Evolutionary conservation across 805 yeast species (phyloP), one percentile per base, ranked within the genome.

Genomic region (Saccharomycopsis amapae): DNA sequence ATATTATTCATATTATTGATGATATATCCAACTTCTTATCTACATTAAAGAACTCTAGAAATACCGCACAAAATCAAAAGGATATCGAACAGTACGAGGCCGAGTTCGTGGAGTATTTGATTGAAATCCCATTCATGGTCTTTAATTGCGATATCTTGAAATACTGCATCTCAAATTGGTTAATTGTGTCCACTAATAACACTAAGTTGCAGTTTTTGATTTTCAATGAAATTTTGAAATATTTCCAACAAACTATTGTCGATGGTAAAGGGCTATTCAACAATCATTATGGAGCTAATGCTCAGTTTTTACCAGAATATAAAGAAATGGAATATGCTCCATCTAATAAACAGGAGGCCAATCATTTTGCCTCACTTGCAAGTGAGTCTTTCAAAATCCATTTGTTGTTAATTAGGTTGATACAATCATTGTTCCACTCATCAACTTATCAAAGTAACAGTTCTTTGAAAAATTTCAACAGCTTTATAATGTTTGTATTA

Each of bases 291-390:
- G n/a, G n/a, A n/a, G n/a, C 15, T 13, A 15, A 30, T 7, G 36
- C 41, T 7, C 35, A 35, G 3, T 38, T 37, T 28, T 40, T 39
- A 23, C 50, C 90, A 20, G 85, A 81, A 45, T 81, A 69, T 60
- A 65, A 75, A 52, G 72, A 69, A 42, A 93, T 93, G 98, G 93
- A 85, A 52, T 93, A 93, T 56, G 66, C 88, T 1, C 97, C 98
- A 9, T 79, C 94, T 38, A 80, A 83, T 62, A 80, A 78, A 53
- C 67, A 68, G 38, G 70, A 68, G 5, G 71, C 81, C 5, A 74
- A 75, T 44, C 76, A 73, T 49, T 63, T 67, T 28, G 78, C 86
- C 0, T 61, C 63, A 1, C 53, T 60, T 2, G 78, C 80, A 1
- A 68, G 73, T 3, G 65, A 69, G 42, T 60, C 69, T 4, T 63